Evolutionary conservation across 441 rosid species (phyloP).

Genomic region (Sinapis alba): DNA sequence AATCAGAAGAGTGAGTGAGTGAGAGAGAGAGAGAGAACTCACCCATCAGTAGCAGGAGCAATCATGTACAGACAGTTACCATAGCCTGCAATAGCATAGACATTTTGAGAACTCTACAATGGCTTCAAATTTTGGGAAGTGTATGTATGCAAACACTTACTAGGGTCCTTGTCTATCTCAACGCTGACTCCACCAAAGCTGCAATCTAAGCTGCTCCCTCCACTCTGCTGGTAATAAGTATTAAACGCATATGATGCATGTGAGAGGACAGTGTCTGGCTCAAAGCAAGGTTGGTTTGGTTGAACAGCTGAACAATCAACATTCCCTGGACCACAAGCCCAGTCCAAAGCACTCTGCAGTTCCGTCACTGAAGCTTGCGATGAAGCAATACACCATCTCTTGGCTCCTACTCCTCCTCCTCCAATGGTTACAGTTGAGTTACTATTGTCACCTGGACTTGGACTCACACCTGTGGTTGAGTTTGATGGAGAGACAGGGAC

Average conservation of each 20-base stretch:
- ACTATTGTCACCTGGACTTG: slow-evolving; percentile 42
- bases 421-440: slow-evolving; percentile 29
- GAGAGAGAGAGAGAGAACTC: slow-evolving; percentile 35
- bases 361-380: slow-evolving; percentile 69
- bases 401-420: slow-evolving; percentile 31
- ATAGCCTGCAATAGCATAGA: slow-evolving; percentile 62
- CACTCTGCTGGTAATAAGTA: slow-evolving; percentile 87
- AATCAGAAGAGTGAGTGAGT: not conserved
- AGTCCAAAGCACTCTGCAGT: slow-evolving; percentile 79
- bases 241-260: slow-evolving; percentile 95
- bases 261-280: slow-evolving; percentile 83
- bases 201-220: slow-evolving; percentile 79
- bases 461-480: slow-evolving; percentile 35
- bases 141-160: slow-evolving; percentile 47
- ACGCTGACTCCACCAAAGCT: slow-evolving; percentile 82
- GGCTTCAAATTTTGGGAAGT: slow-evolving; percentile 18
- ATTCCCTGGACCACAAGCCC: slow-evolving; percentile 95
- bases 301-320: slow-evolving; percentile 94
- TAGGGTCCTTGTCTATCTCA: slow-evolving; percentile 88
- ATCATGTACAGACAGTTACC: slow-evolving; percentile 83
- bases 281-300: slow-evolving; percentile 90
- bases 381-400: slow-evolving; percentile 87
- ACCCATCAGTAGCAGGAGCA: slow-evolving; percentile 52
- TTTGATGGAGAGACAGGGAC: slow-evolving; percentile 47
- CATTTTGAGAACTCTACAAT: not conserved